These are phyloP conservation scores for Chaetomiaceae sp. DNA, from an alignment of 2,329 filamentous ascomycete species.

Conservation along the genomic window DNA sequence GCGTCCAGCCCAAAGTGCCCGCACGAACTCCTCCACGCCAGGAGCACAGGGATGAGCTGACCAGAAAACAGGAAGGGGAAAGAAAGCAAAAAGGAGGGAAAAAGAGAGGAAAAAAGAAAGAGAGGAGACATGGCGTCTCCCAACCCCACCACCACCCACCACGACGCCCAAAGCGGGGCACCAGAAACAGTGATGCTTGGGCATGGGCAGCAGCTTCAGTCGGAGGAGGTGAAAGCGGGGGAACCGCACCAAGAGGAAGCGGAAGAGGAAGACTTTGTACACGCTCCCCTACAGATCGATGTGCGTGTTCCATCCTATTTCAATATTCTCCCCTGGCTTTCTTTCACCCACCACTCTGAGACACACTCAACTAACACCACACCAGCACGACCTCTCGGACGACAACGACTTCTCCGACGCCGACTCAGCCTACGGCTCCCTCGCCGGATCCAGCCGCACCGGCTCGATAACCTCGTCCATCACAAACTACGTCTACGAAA, in stretches of 20 bases:
- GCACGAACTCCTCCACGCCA: neutral
- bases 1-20: neutral
- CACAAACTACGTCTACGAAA: slow-evolving; percentile 41
- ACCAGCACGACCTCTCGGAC: slow-evolving; percentile 10
- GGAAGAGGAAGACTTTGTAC: neutral
- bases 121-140: neutral
- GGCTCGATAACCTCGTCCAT: slow-evolving; percentile 41
- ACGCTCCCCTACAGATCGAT: slow-evolving; percentile 14
- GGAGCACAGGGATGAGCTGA: neutral
- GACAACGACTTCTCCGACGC: slow-evolving; percentile 16
- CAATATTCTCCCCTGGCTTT: too few species aligned
- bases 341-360: neutral
- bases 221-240: too few species aligned
- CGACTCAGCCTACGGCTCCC: slow-evolving; percentile 36
- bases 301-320: slow-evolving; percentile 5
- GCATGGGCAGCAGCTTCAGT: too few species aligned
- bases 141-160: neutral
- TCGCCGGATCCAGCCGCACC: slow-evolving; percentile 31
- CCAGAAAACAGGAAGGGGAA: neutral
- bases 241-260: neutral
- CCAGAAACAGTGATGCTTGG: neutral
- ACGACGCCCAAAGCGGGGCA: neutral
- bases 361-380: neutral
- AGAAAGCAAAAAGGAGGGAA: neutral
- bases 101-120: neutral